Evolutionary conservation across 2,329 filamentous ascomycete species (phyloP), one percentile per base, ranked within the genome.

Genomic region (Cladorrhinum sp.): DNA sequence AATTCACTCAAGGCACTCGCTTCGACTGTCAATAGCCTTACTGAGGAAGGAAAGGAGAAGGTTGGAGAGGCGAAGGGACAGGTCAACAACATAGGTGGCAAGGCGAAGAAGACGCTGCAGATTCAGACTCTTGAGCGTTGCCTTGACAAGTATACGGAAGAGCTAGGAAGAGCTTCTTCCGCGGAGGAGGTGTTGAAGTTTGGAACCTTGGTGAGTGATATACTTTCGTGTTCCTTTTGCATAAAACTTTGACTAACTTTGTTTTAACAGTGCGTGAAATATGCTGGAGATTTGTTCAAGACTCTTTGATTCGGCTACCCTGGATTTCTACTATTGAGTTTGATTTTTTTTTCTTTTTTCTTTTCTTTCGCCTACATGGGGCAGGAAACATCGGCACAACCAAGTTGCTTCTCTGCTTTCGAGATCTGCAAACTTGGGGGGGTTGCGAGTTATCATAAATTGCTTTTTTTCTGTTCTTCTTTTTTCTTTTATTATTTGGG

Each of bases 231-330:
- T 32, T 32, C 13, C 13, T 32, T 32, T 32, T 32, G n/a, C n/a
- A 36, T 9, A 32, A 3, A 12, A 36, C 7, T 36, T n/a, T n/a
- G n/a, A 36, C 3, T 36, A 36, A 36, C 32, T 36, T 36, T 36
- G 7, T 20, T 45, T 18, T 45, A 16, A 45, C 20, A 45, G 41
- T 60, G 57, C 23, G 57, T 64, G 45, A 48, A 62, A 60, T 68
- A 67, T 50, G 64, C 66, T 18, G 62, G 59, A 41, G 60, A 65
- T 49, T 27, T 68, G 50, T 63, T 67, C 41, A 67, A 62, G 60
- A 65, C 60, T 20, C 41, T 49, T 48, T 38, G 3, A n/a, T 32
- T 32, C 13, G 29, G 13, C 13, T 32, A 7, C 13, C 29, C 13
- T 32, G 6, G 29, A 32, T 32, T 32, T 32, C 29, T 13, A 32